Evolutionary conservation across 2,329 filamentous ascomycete genomes (phyloP).

Genomic region (Pyricularia sp.): DNA sequence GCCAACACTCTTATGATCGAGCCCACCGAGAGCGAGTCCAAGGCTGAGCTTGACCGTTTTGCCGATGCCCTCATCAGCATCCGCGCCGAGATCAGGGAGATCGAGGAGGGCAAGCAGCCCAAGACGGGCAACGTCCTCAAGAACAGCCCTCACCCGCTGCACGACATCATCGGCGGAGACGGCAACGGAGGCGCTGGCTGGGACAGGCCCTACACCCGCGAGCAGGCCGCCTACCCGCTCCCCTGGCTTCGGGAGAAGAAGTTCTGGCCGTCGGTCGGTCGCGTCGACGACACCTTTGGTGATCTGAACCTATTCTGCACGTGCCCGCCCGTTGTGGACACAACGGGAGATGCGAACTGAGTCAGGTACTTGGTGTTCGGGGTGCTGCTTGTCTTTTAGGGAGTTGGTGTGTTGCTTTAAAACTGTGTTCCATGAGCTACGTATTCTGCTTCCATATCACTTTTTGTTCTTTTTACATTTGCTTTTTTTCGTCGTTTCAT

Average conservation of each 20-base stretch:
- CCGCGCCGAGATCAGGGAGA: slow-evolving; percentile 69
- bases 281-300: slow-evolving; percentile 83
- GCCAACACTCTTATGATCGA: slow-evolving; percentile 97
- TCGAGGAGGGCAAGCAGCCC: slow-evolving; percentile 72
- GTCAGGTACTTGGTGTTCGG: slow-evolving; percentile 8
- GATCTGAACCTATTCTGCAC: slow-evolving; percentile 94
- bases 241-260: slow-evolving; percentile 86
- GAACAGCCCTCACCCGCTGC: slow-evolving; percentile 78
- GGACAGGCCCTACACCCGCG: slow-evolving; percentile 71
- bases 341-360: slow-evolving; percentile 21
- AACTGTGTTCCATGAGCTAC: not conserved
- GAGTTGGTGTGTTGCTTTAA: not conserved
- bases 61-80: slow-evolving; percentile 84
- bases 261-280: slow-evolving; percentile 86
- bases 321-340: slow-evolving; percentile 72
- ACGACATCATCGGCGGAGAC: slow-evolving; percentile 61
- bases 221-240: slow-evolving; percentile 81
- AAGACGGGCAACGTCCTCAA: slow-evolving; percentile 76
- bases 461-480: not conserved
- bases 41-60: slow-evolving; percentile 88
- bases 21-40: slow-evolving; percentile 88
- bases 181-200: slow-evolving; percentile 48
- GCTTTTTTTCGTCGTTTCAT: not conserved
- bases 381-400: not conserved
- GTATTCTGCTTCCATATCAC: not conserved